These are phyloP conservation scores for Alloteropsis angusta DNA, from an alignment of 202 grass and related monocot genomes.

Conservation along the genomic window DNA sequence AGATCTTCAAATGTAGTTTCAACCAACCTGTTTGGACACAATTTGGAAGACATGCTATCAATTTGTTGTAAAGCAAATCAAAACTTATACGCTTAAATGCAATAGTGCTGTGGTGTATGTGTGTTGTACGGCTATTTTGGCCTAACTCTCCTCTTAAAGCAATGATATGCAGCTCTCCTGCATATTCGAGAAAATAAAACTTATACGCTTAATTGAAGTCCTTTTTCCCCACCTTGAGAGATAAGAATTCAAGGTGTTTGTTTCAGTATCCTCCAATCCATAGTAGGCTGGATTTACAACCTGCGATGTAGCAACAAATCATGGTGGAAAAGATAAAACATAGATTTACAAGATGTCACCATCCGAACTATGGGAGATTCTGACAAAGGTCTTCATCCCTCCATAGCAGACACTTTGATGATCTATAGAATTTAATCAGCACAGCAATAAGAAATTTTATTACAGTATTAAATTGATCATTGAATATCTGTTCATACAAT, in stretches of 20 bases:
- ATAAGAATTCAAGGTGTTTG: constrained; percentile 72
- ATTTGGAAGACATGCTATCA: constrained; percentile 12
- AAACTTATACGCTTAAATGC: not conserved
- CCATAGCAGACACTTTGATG: constrained; percentile 11
- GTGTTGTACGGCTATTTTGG: no score
- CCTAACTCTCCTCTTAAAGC: no score
- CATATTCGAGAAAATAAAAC: no score
- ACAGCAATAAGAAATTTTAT: not conserved
- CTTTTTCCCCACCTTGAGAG: constrained; percentile 66
- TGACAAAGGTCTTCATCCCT: not conserved
- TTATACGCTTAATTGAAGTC: constrained; percentile 11
- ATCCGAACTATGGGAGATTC: not conserved
- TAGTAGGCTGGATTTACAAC: constrained; percentile 94
- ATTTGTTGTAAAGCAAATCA: constrained; percentile 21
- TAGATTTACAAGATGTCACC: not conserved
- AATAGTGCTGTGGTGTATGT: no score
- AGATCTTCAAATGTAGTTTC: constrained; percentile 93
- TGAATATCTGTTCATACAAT: not conserved
- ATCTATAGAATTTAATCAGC: constrained; percentile 10
- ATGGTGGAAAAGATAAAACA: not conserved
- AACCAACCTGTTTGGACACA: constrained; percentile 56
- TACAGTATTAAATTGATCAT: not conserved
- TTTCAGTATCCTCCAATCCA: constrained; percentile 76
- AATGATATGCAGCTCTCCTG: no score
- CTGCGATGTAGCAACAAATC: constrained; percentile 37